A percentile compares a stretch with the other conserved stretches of the same genome.
phyloP scores from a whole-genome alignment of 257 asterid genomes.

The Lavandula angustifolia region DNA sequence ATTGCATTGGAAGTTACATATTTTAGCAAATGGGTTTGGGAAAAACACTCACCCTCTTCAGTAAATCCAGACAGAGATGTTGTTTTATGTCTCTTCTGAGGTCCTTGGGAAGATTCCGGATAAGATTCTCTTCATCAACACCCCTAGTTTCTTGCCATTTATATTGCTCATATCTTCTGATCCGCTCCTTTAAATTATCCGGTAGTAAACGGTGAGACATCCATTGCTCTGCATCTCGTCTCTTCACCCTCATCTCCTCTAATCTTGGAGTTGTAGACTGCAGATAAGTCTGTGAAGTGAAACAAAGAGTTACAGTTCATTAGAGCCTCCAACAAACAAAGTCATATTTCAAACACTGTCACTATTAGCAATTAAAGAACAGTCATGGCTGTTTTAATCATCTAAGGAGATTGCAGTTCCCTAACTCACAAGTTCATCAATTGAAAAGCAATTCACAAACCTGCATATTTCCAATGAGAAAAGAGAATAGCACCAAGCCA shows the following conservation, averaged over 20 bases:
- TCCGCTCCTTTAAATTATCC: constrained; percentile 71
- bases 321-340: constrained; percentile 23
- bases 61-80: constrained; percentile 88
- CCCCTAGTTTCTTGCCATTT: constrained; percentile 98
- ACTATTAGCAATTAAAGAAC: constrained; percentile 1
- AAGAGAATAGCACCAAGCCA: constrained; percentile 91
- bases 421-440: background rate
- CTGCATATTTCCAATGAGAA: constrained; percentile 99
- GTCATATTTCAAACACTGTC: background rate
- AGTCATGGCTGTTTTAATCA: background rate
- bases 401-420: background rate
- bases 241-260: constrained; percentile 97
- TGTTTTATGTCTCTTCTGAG: constrained; percentile 96
- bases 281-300: constrained; percentile 68
- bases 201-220: constrained; percentile 97
- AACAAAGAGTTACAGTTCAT: constrained; percentile 30
- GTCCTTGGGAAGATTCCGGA: constrained; percentile 88
- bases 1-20: too few relatives aligned
- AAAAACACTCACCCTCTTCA: constrained; percentile 56
- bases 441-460: constrained; percentile 38
- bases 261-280: constrained; percentile 89
- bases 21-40: too few relatives aligned
- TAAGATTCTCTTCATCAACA: constrained; percentile 88
- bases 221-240: constrained; percentile 99
- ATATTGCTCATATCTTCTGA: constrained; percentile 89